phyloP scores from a whole-genome alignment of 2,329 filamentous ascomycete genomes.

The Aureobasidium leucospermi region DNA sequence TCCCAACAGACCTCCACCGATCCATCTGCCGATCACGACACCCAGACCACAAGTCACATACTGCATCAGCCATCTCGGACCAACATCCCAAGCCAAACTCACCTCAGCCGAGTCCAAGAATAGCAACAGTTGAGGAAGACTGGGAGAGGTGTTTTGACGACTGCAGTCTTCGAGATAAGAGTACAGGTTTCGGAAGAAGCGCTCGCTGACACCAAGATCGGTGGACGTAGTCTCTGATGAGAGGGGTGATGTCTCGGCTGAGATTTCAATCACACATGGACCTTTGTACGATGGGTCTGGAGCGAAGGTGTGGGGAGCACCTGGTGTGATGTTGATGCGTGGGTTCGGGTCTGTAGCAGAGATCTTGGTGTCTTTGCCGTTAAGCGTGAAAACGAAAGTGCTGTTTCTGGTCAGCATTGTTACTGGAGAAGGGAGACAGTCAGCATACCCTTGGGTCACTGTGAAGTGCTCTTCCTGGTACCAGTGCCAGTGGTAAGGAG shows the following conservation, averaged over 20 bases:
- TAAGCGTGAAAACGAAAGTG: constrained; percentile 25
- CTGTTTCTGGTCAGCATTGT: constrained; percentile 8
- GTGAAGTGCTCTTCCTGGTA: constrained; percentile 25
- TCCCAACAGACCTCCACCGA: constrained; percentile 15
- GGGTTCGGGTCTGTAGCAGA: constrained; percentile 22
- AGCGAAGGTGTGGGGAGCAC: constrained; percentile 23
- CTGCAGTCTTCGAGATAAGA: constrained; percentile 26
- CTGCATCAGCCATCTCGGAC: constrained; percentile 21
- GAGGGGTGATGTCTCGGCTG: constrained; percentile 16
- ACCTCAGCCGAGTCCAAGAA: constrained; percentile 24
- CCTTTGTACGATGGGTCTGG: constrained; percentile 21
- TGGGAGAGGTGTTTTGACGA: constrained; percentile 19
- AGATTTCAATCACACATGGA: constrained; percentile 23
- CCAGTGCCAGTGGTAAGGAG: constrained; percentile 24
- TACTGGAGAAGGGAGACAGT: neutral
- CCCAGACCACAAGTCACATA: constrained; percentile 21
- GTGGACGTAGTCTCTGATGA: constrained; percentile 13
- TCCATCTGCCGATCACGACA: constrained; percentile 22
- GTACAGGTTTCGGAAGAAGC: constrained; percentile 26
- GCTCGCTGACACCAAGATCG: constrained; percentile 20
- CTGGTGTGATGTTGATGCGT: constrained; percentile 18
- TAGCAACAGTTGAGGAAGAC: constrained; percentile 23
- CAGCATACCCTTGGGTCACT: constrained; percentile 21
- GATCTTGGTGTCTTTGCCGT: constrained; percentile 19
- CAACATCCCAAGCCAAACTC: constrained; percentile 22